Conservation (phyloP, 2,329 filamentous ascomycete genomes). For the Aspergillus latus region DNA sequence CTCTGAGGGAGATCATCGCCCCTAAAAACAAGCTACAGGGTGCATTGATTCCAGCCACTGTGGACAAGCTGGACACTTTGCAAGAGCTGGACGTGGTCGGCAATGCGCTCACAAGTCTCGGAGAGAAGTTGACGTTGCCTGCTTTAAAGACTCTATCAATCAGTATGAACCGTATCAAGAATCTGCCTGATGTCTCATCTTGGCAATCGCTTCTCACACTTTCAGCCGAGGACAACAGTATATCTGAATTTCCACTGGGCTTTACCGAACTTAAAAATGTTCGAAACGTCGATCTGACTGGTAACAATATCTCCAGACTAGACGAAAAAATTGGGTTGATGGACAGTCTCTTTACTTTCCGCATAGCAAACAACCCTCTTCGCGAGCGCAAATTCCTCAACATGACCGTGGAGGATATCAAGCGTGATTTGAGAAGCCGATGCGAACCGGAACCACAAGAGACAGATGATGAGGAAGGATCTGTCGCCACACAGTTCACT, state of each 20-base stretch:
- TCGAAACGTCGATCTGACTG: constrained; percentile 76
- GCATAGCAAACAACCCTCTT: constrained; percentile 84
- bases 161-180: constrained; percentile 75
- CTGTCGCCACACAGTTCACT: constrained; percentile 43
- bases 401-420: constrained; percentile 78
- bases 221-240: constrained; percentile 76
- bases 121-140: constrained; percentile 62
- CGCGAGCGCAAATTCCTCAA: constrained; percentile 82
- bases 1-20: constrained; percentile 70
- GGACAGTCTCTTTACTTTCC: constrained; percentile 71
- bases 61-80: constrained; percentile 61
- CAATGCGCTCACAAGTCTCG: constrained; percentile 65
- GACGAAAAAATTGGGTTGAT: constrained; percentile 77
- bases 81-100: constrained; percentile 75
- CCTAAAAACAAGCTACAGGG: constrained; percentile 77
- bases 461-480: constrained; percentile 40
- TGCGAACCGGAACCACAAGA: constrained; percentile 53
- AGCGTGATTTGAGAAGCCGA: constrained; percentile 67
- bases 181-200: constrained; percentile 69
- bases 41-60: constrained; percentile 64
- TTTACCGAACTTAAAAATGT: constrained; percentile 68
- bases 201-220: constrained; percentile 75
- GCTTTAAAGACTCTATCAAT: constrained; percentile 71
- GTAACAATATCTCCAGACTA: constrained; percentile 76
- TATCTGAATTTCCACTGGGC: constrained; percentile 72